These are phyloP conservation scores for Calonectria hongkongensis DNA, from an alignment of 2,329 filamentous ascomycete species.

Conservation along the genomic window DNA sequence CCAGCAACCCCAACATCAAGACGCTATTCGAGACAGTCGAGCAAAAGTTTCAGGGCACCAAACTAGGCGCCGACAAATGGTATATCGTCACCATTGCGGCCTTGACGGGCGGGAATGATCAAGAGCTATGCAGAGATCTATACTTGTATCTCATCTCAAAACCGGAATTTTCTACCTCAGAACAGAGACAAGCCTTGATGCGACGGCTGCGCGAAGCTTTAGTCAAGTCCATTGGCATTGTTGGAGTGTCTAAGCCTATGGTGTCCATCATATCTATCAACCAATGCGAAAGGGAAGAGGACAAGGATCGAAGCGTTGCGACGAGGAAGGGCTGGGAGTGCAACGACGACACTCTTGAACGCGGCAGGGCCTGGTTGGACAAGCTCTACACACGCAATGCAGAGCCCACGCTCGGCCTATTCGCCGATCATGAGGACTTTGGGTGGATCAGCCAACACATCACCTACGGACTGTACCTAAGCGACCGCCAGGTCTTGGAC, in stretches of 20 bases:
- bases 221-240: background rate
- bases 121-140: constrained; percentile 4
- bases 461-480: constrained; percentile 75
- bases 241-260: constrained; percentile 14
- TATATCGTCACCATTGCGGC: background rate
- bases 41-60: background rate
- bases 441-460: constrained; percentile 73
- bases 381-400: constrained; percentile 10
- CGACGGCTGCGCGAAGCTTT: constrained; percentile 10
- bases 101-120: constrained; percentile 1
- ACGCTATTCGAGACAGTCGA: background rate
- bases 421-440: constrained; percentile 62
- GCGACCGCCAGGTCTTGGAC: constrained; percentile 72
- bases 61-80: constrained; percentile 3
- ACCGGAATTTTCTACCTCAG: background rate
- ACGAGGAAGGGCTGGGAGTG: constrained; percentile 7
- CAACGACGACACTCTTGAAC: background rate
- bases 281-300: constrained; percentile 8
- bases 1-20: background rate
- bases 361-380: constrained; percentile 1
- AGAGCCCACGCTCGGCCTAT: constrained; percentile 53
- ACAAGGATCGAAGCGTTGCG: constrained; percentile 1
- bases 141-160: constrained; percentile 14
- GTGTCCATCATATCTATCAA: constrained; percentile 14
- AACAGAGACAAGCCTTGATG: background rate